Percentiles rank a stretch among this genome's conserved stretches.
Evolutionary conservation across 306 rosid genomes (phyloP).

Genomic region (Inga oerstediana): DNA sequence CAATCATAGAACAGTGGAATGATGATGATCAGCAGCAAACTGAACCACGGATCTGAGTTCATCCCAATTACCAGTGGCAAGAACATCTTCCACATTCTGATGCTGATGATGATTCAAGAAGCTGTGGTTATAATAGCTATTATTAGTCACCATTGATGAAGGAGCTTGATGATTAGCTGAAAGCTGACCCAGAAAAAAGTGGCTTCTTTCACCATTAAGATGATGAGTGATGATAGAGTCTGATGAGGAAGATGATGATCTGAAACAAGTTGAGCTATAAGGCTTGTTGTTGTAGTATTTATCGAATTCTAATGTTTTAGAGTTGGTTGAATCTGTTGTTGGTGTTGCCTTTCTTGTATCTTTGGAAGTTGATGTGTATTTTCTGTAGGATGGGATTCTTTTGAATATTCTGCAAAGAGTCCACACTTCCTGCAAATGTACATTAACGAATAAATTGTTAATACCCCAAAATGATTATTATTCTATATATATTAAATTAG

Average conservation of each 20-base stretch:
- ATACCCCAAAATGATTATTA: background rate
- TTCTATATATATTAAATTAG: background rate
- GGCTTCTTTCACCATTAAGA: background rate
- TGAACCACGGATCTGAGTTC: slow-evolving; percentile 60
- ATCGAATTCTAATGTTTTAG: slow-evolving; percentile 51
- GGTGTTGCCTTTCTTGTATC: background rate
- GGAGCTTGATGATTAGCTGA: slow-evolving; percentile 10
- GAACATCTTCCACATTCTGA: slow-evolving; percentile 37
- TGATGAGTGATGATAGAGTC: slow-evolving; percentile 23
- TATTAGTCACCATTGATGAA: slow-evolving; percentile 21
- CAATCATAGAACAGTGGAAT: slow-evolving; percentile 38
- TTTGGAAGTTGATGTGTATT: slow-evolving; percentile 39
- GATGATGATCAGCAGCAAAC: slow-evolving; percentile 45
- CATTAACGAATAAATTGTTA: background rate
- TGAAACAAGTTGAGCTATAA: background rate
- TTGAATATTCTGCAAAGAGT: slow-evolving; percentile 70
- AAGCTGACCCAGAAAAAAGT: slow-evolving; percentile 18
- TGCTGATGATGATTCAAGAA: slow-evolving; percentile 31
- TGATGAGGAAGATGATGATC: background rate
- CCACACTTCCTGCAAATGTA: slow-evolving; percentile 65
- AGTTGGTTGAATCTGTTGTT: slow-evolving; percentile 26
- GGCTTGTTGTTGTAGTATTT: background rate
- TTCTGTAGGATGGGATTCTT: slow-evolving; percentile 54
- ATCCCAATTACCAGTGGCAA: slow-evolving; percentile 52
- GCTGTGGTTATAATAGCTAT: background rate